These are phyloP conservation scores for Wickerhamomyces chambardii DNA, from an alignment of 805 yeast genomes.

Conservation along the genomic window DNA sequence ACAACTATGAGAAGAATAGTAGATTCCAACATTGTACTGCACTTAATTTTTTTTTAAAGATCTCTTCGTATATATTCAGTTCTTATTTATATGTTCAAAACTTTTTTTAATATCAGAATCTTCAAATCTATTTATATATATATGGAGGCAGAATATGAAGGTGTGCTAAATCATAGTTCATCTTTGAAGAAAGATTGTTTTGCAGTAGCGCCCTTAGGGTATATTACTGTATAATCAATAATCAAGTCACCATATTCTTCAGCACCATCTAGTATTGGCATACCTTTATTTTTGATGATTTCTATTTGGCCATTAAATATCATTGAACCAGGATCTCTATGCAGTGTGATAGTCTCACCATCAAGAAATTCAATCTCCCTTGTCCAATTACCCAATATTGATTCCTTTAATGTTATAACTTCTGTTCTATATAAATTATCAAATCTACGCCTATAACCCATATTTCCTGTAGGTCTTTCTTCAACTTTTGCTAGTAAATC, in stretches of 20 bases:
- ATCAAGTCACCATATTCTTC: slow-evolving; percentile 47
- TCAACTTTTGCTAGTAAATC: slow-evolving; percentile 54
- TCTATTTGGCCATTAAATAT: slow-evolving; percentile 69
- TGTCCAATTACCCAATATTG: slow-evolving; percentile 74
- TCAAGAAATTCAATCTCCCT: slow-evolving; percentile 63
- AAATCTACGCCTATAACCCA: slow-evolving; percentile 85
- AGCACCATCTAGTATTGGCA: slow-evolving; percentile 55
- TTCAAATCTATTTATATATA: too few relatives aligned
- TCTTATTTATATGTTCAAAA: too few relatives aligned
- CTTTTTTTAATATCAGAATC: too few relatives aligned
- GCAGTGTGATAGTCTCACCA: slow-evolving; percentile 30
- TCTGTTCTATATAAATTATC: slow-evolving; percentile 74
- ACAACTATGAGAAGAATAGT: too few relatives aligned
- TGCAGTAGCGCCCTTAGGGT: slow-evolving; percentile 27
- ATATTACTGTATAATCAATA: slow-evolving; percentile 38
- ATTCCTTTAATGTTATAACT: slow-evolving; percentile 61
- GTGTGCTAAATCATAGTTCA: slow-evolving; percentile 10
- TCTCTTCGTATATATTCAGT: too few relatives aligned
- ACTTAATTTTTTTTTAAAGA: too few relatives aligned
- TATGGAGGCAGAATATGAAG: too few relatives aligned
- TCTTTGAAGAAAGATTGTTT: slow-evolving; percentile 9
- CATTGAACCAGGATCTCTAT: slow-evolving; percentile 40
- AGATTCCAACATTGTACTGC: too few relatives aligned
- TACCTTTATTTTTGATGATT: slow-evolving; percentile 64
- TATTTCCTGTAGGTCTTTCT: slow-evolving; percentile 46